These are phyloP conservation scores for Fusarium sp. DNA, from an alignment of 2,329 filamentous ascomycete species.

Conservation along the genomic window DNA sequence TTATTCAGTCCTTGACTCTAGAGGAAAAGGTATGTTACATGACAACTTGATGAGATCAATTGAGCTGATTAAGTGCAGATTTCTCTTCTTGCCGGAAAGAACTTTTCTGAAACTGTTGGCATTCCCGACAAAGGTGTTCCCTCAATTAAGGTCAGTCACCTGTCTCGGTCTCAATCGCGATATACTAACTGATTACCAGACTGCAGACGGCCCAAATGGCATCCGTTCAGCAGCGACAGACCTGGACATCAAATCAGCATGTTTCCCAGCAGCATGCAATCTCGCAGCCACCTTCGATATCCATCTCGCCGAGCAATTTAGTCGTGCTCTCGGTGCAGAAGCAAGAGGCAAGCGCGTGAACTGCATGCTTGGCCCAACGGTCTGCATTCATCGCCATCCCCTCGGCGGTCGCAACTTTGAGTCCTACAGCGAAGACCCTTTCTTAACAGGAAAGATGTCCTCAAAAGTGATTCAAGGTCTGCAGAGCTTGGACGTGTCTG, in stretches of 20 bases:
- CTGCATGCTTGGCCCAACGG: conserved; percentile 74
- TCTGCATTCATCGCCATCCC: conserved; percentile 61
- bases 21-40: conserved; percentile 29
- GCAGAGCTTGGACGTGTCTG: conserved; percentile 55
- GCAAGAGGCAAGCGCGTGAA: conserved; percentile 71
- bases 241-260: conserved; percentile 47
- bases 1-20: conserved; percentile 27
- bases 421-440: conserved; percentile 60
- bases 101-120: conserved; percentile 41
- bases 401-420: conserved; percentile 62
- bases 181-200: conserved; percentile 6
- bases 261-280: conserved; percentile 48
- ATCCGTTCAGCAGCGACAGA: conserved; percentile 49
- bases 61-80: conserved; percentile 20
- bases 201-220: conserved; percentile 51
- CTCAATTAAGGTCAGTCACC: conserved; percentile 28
- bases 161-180: rapidly evolving
- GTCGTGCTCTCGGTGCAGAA: conserved; percentile 68
- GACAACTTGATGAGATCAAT: rapidly evolving
- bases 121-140: conserved; percentile 36
- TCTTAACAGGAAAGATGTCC: conserved; percentile 57
- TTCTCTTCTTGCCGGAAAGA: conserved; percentile 37
- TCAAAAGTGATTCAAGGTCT: conserved; percentile 58
- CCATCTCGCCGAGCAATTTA: conserved; percentile 66
- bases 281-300: conserved; percentile 72